Evolutionary conservation across 352 stramenopile genomes (phyloP), one percentile per base, ranked within the genome.

Genomic region (Phytophthora europaea): DNA sequence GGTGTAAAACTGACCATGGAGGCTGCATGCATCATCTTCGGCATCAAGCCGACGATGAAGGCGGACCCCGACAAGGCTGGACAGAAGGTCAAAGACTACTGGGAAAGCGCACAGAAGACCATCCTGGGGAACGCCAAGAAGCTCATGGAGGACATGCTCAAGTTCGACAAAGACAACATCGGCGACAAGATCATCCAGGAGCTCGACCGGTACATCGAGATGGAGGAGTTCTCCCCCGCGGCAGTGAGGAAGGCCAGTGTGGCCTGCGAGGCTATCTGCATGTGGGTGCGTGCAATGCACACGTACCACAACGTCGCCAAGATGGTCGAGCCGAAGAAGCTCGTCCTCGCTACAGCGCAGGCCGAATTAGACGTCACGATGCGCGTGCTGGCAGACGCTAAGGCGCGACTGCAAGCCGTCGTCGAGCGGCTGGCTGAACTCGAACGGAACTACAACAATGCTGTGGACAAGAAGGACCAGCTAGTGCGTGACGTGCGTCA

Each of bases 261-360:
- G 5, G 94, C 94, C 1, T 98, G 94, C 57, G 94, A 97, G 57
- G 94, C 94, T 5, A 98, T 98, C 70, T 98, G 94, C 63, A 97
- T 98, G 92, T 98, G 94, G 94, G 91, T 97, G 9, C 87, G 93
- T 12, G 94, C 94, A 9, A 98, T 98, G 94, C 90, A 98, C 79
- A 98, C 90, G 51, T 98, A 98, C 74, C 83, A 98, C 75, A 95
- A 93, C 33, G 89, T 98, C 2, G 92, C 94, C 5, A 93, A 97
- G 53, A 88, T 97, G 70, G 94, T 98, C n/a, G 94, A 98, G 54
- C 94, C 94, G 0, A 98, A 98, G 87, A 96, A 97, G 36, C 70
- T 96, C 10, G 88, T 94, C 8, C 76, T 98, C 1, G 90, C 88
- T 2, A 69, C 83, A 6, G 94, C 95, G 4, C 90, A 98, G 70